Base-by-base conservation (phyloP, 1,284 basidiomycete species). In the Porogramme epimiltina region DNA sequence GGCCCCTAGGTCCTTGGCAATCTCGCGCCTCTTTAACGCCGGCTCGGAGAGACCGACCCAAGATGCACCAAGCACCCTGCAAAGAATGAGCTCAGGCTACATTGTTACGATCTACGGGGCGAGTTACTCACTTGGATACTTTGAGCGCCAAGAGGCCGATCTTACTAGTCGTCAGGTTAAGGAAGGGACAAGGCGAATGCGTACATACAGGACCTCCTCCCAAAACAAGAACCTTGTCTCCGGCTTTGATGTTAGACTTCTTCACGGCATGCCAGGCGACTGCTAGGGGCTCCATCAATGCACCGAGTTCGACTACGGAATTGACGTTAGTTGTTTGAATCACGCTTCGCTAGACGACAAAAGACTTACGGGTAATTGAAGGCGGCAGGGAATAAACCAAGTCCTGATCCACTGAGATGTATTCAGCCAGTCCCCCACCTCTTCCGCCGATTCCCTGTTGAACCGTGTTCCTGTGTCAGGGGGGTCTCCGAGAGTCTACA, bases 231-330 rank as follows among this genome's bases (percentile, higher is more conserved):
- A 63, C 69, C 3, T 47, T 65, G 36, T 61, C 50, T 0, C 68
- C 66, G 4, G 59, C 44, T 42, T 61, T 56, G 47, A 70, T 61
- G 4, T 62, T 61, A 3, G 63, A 59, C 24, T 59, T 51, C 47
- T 67, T 64, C 26, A 70, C 62, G 1, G 67, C 69, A 34, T 69
- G 66, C 60, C 69, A 68, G 1, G 64, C 67, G 2, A 72, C 68
- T 0, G 70, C 60, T 1, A 72, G 52, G 0, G 70, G 70, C 51
- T 72, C 68, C 18, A 66, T 54, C 54, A 72, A 55, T 8, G 67
- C 67, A n/a, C 64, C 67, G 2, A 65, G 43, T 9, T 71, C 59
- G 44, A 67, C 64, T 67, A 26, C 0, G 4, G 19, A 42, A 5
- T 16, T 3, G 4, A 40, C 16, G 15, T 19, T 4, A 33, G n/a